Evolutionary conservation across 2,329 filamentous ascomycete species (phyloP).

Genomic region (Cryphonectria naterciae): DNA sequence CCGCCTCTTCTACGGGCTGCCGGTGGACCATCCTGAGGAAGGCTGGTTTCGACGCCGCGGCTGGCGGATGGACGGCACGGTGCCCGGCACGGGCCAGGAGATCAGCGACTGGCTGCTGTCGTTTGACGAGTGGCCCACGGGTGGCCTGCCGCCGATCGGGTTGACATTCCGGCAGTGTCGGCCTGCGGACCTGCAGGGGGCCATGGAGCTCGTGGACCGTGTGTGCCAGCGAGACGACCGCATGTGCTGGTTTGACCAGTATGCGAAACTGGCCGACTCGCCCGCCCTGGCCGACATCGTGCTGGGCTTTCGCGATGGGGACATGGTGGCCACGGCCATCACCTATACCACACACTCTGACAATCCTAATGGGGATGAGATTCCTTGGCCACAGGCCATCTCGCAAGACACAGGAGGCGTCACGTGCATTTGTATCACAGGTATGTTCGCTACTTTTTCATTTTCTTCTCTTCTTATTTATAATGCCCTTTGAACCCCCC

Average conservation of each 20-base stretch:
- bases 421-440: slow-evolving; percentile 62
- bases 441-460: slow-evolving; percentile 41
- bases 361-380: slow-evolving; percentile 51
- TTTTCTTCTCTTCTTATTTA: neutral
- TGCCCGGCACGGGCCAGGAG: slow-evolving; percentile 52
- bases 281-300: slow-evolving; percentile 56
- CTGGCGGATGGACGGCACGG: slow-evolving; percentile 53
- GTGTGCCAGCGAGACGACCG: slow-evolving; percentile 51
- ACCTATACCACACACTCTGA: slow-evolving; percentile 55
- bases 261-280: slow-evolving; percentile 53
- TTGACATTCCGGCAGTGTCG: slow-evolving; percentile 51
- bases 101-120: slow-evolving; percentile 59
- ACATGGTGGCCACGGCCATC: slow-evolving; percentile 57
- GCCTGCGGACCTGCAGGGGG: slow-evolving; percentile 48
- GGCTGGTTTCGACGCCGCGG: slow-evolving; percentile 59
- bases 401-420: slow-evolving; percentile 59
- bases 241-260: slow-evolving; percentile 65
- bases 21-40: slow-evolving; percentile 45
- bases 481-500: no score
- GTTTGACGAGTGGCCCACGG: slow-evolving; percentile 53
- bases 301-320: slow-evolving; percentile 53
- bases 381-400: slow-evolving; percentile 60
- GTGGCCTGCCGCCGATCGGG: slow-evolving; percentile 44
- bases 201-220: slow-evolving; percentile 55
- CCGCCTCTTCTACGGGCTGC: slow-evolving; percentile 59